Conservation (phyloP, 257 asterid species). For the Mentha longifolia region DNA sequence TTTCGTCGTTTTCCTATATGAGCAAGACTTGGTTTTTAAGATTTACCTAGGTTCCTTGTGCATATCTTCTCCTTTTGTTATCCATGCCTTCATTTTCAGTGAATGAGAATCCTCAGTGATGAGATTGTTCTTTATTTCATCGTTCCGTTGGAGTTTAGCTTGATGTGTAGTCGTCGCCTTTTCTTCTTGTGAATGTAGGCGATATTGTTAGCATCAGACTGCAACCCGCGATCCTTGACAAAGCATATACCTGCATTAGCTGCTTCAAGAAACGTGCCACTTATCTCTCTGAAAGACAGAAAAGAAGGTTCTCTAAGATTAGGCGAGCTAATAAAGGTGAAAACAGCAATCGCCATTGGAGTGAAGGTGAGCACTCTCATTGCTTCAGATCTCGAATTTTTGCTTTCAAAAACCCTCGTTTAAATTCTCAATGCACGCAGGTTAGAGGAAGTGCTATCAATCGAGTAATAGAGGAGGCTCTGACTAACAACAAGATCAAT, state of each 20-base stretch:
- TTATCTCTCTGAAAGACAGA: constrained; percentile 64
- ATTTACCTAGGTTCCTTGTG: neutral
- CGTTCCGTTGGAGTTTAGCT: neutral
- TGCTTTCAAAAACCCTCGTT: neutral
- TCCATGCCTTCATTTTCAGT: neutral
- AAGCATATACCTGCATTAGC: constrained; percentile 81
- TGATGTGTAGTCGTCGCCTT: neutral
- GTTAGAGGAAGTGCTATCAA: constrained; percentile 59
- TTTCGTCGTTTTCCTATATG: neutral
- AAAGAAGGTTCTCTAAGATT: constrained; percentile 74
- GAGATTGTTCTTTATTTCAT: neutral
- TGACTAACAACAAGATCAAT: constrained; percentile 29
- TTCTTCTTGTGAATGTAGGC: constrained; percentile 47
- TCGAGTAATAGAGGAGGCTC: constrained; percentile 46
- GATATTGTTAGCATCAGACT: constrained; percentile 72
- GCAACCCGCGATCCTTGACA: constrained; percentile 82
- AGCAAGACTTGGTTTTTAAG: neutral
- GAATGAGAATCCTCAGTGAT: neutral
- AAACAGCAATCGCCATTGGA: constrained; percentile 82
- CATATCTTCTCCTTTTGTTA: no score
- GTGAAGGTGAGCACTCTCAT: constrained; percentile 54
- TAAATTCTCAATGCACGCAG: constrained; percentile 44
- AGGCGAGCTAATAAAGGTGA: constrained; percentile 79
- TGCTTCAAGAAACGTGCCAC: constrained; percentile 69
- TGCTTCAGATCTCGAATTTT: neutral